Base-by-base conservation (phyloP, 768 basidiomycete species). In the Pleurotus tuoliensis region DNA sequence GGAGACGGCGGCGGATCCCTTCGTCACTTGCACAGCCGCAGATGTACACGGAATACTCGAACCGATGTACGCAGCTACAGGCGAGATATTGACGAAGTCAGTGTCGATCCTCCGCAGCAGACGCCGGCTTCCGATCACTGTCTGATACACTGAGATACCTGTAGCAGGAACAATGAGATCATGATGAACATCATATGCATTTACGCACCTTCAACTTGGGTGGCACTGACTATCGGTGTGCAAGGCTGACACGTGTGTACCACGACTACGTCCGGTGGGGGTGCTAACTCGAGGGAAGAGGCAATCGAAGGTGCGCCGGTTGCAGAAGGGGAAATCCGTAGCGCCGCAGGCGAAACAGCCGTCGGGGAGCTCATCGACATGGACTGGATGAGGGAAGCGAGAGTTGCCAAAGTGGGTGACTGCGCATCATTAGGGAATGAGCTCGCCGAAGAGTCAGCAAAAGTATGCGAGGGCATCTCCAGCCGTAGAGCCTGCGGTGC, bases 61-160 rank as follows among this genome's bases (percentile, higher is more conserved):
- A 46, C 73, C 72, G 47, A 79, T 73, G 67, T 75, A 73, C 25
- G 74, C 71, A 3, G 79, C 67, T 47, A 88, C 80, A 18, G 82
- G 77, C 43, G 85, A 79, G 46, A 90, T 75, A 66, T 90, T 87
- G 63, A 90, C 87, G 61, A 87, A 90, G 64, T 88, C 87, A 34
- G 87, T 87, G 70, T 90, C 88, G 55, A 90, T 83, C 60, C 89
- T 84, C 62, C 89, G 83, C 60, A 90, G 70, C 47, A 90, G 74
- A 30, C 78, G 71, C 50, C 75, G 74, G 6, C 77, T 68, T 40
- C 81, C 83, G 8, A 90, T 76, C 51, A 71, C 75, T 69, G 83
- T 87, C 65, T 87, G 86, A 69, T 89, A 90, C 49, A 90, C 87
- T 39, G 86, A 81, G 55, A 90, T 85, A 61, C 84, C 88, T 90